These are phyloP conservation scores for Thelonectria discophora DNA, from an alignment of 2,329 filamentous ascomycete species.

Conservation along the genomic window DNA sequence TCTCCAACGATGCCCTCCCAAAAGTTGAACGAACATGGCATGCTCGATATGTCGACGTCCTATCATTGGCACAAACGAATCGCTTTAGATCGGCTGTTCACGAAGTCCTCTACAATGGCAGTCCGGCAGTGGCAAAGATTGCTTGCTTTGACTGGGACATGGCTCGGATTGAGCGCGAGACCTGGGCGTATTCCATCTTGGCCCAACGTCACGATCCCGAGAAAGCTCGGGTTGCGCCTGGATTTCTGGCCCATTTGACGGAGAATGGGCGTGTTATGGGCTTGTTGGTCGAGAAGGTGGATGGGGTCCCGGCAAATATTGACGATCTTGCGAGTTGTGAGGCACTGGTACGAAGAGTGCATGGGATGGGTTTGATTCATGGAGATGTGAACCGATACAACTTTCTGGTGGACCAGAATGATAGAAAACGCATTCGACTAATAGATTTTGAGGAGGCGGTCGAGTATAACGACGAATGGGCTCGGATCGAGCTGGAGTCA, in stretches of 20 bases:
- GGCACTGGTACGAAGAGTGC: slow-evolving; percentile 39
- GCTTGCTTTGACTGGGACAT: slow-evolving; percentile 46
- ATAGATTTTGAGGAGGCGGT: slow-evolving; percentile 46
- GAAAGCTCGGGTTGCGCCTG: slow-evolving; percentile 40
- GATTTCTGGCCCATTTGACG: slow-evolving; percentile 48
- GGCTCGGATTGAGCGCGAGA: slow-evolving; percentile 44
- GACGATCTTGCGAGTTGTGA: slow-evolving; percentile 44
- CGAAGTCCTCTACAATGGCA: slow-evolving; percentile 24
- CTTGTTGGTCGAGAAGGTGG: slow-evolving; percentile 47
- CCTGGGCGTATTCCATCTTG: slow-evolving; percentile 38
- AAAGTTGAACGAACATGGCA: slow-evolving; percentile 36
- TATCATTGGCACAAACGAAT: slow-evolving; percentile 33
- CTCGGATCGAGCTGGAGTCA: slow-evolving; percentile 42
- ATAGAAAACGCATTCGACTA: slow-evolving; percentile 37
- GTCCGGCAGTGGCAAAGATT: slow-evolving; percentile 43
- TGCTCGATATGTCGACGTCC: slow-evolving; percentile 36
- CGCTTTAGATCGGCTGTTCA: slow-evolving; percentile 38
- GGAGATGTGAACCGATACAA: slow-evolving; percentile 52
- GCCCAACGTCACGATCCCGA: slow-evolving; percentile 20
- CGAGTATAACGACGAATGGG: slow-evolving; percentile 37
- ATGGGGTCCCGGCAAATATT: slow-evolving; percentile 42
- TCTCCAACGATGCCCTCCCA: background rate
- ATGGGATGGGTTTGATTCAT: slow-evolving; percentile 45
- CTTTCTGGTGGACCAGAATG: slow-evolving; percentile 44
- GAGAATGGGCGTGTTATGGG: slow-evolving; percentile 49